Conservation (phyloP, 129 eudicot species). For the Oenanthe sinensis region DNA sequence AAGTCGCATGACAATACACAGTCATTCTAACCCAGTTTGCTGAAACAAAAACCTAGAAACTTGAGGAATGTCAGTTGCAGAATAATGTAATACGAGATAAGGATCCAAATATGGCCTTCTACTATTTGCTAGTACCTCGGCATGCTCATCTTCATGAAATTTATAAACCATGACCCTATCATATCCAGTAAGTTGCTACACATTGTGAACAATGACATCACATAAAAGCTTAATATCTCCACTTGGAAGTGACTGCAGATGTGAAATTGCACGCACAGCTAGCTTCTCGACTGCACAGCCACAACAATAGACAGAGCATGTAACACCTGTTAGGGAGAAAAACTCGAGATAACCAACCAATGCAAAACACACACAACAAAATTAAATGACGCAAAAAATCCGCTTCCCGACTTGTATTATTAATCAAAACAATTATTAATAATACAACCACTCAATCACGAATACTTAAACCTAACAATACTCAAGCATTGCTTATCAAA, state of each 20-base stretch:
- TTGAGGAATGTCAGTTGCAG: conserved; percentile 72
- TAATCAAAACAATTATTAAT: too few species aligned
- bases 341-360: too few species aligned
- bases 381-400: too few species aligned
- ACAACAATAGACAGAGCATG: conserved; percentile 38
- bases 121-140: conserved; percentile 60
- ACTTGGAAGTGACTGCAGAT: conserved; percentile 57
- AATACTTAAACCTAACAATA: too few species aligned
- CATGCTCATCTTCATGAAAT: conserved; percentile 75
- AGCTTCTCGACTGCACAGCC: conserved; percentile 57
- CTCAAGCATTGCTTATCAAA: too few species aligned
- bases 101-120: conserved; percentile 55
- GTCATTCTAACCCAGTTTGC: conserved; percentile 68
- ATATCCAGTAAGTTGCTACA: conserved; percentile 55
- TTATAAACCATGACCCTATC: conserved; percentile 74
- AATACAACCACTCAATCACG: too few species aligned
- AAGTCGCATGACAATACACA: conserved; percentile 33
- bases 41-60: conserved; percentile 66
- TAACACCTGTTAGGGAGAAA: too few species aligned
- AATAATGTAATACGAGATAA: conserved; percentile 62
- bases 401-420: too few species aligned
- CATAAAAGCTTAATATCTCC: conserved; percentile 60
- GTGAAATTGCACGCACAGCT: conserved; percentile 48
- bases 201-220: conserved; percentile 61
- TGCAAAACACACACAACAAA: too few species aligned